These are phyloP conservation scores for Neurospora crassa DNA, from an alignment of 2,329 filamentous ascomycete genomes.

Conservation along the genomic window DNA sequence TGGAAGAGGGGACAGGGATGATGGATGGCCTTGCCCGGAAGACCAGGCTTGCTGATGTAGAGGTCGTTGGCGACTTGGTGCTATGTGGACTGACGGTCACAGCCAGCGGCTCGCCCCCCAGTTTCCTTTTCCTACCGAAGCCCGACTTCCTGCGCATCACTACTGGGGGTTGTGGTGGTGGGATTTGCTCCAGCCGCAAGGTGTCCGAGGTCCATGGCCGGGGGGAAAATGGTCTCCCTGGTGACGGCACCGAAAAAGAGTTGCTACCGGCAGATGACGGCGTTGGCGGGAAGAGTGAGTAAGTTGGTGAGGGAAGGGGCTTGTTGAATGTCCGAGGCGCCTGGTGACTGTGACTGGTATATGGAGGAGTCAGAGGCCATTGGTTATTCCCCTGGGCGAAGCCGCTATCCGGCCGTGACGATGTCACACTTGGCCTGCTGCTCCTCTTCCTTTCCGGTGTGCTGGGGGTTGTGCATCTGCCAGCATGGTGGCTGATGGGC, in stretches of 20 bases:
- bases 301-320: conserved; percentile 6
- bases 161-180: neutral
- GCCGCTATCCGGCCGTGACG: neutral
- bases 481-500: conserved; percentile 13
- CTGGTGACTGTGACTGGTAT: conserved; percentile 1
- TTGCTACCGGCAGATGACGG: neutral
- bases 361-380: conserved; percentile 1
- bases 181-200: neutral
- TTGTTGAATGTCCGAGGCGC: conserved; percentile 7
- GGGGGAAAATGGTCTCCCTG: neutral
- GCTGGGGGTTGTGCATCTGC: conserved; percentile 6
- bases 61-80: neutral
- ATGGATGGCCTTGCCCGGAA: neutral
- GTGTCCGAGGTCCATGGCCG: neutral
- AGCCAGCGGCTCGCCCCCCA: neutral
- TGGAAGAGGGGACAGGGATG: neutral
- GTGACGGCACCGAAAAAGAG: neutral
- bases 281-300: conserved; percentile 16
- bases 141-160: neutral
- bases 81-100: neutral
- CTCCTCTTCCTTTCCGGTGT: neutral
- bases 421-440: neutral
- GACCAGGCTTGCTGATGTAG: neutral
- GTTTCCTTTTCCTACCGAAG: neutral
- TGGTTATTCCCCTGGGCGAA: neutral